Conservation (phyloP, 306 rosid genomes). For the Vigna trinervia region DNA sequence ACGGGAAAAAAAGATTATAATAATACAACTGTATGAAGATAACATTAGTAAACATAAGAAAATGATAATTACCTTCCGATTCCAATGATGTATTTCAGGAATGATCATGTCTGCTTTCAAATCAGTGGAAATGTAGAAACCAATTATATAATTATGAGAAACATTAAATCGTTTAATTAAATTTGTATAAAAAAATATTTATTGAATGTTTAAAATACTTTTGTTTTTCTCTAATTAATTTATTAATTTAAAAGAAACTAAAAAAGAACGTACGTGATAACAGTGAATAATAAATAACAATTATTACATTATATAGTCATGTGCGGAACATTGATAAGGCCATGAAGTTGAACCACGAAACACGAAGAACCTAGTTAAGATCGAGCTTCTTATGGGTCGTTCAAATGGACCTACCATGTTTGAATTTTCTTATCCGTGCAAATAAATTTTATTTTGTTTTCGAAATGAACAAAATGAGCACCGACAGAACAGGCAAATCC, state of each 20-base stretch:
- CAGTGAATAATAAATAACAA: too few species aligned
- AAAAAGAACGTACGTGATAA: too few species aligned
- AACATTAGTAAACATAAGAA: not conserved
- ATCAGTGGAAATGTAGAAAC: not conserved
- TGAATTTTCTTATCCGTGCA: not conserved
- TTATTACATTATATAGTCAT: too few species aligned
- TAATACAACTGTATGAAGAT: not conserved
- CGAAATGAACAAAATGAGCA: not conserved
- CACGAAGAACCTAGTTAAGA: too few species aligned
- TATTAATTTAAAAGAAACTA: too few species aligned
- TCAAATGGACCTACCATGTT: not conserved
- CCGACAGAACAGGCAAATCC: constrained; percentile 28
- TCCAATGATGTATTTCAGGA: not conserved
- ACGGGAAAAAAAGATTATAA: not conserved
- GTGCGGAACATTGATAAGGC: not conserved
- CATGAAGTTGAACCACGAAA: not conserved
- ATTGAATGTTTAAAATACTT: too few species aligned
- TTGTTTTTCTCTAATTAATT: too few species aligned
- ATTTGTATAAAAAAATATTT: too few species aligned
- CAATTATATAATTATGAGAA: not conserved
- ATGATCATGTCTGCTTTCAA: not conserved
- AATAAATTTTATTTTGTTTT: not conserved
- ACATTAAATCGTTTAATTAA: too few species aligned
- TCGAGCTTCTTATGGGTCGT: too few species aligned
- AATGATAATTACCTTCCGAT: not conserved